These are phyloP conservation scores for Amanita pallidorosea DNA, from an alignment of 768 basidiomycete species.

Conservation along the genomic window DNA sequence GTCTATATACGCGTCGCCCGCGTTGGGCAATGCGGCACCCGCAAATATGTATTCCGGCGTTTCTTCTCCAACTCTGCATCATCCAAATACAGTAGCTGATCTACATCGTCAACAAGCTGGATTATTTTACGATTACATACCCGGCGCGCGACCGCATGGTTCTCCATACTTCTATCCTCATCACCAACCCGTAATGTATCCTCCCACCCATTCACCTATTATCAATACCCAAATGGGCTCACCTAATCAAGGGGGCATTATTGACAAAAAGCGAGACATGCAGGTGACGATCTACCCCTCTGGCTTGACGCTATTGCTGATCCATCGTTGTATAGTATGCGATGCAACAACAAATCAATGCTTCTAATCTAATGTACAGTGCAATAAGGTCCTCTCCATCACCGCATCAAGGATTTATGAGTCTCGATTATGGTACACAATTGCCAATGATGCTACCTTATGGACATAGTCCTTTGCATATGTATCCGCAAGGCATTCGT, in stretches of 20 bases:
- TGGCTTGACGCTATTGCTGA: conserved; percentile 5
- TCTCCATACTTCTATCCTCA: conserved; percentile 55
- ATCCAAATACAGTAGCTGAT: conserved; percentile 26
- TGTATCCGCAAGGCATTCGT: conserved; percentile 28
- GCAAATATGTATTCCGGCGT: conserved; percentile 40
- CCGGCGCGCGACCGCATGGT: conserved; percentile 29
- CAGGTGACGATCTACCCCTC: conserved; percentile 30
- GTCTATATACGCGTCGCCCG: conserved; percentile 38
- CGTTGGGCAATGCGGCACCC: conserved; percentile 30
- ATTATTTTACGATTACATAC: conserved; percentile 50
- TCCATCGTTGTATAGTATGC: conserved; percentile 21
- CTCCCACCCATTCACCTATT: conserved; percentile 41
- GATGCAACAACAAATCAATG: conserved; percentile 34
- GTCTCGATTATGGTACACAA: conserved; percentile 38
- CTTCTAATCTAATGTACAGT: conserved; percentile 30
- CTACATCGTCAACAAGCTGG: conserved; percentile 37
- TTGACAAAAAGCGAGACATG: conserved; percentile 47
- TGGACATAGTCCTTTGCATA: conserved; percentile 24
- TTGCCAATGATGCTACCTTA: conserved; percentile 37
- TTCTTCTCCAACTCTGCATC: conserved; percentile 28
- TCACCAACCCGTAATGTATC: conserved; percentile 49
- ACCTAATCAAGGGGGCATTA: conserved; percentile 25
- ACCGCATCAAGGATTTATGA: conserved; percentile 33
- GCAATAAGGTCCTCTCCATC: conserved; percentile 31
- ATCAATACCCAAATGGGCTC: conserved; percentile 34